Evolutionary conservation across 306 rosid genomes (phyloP), one percentile per base, ranked within the genome.

Genomic region (Vachellia collinsii): DNA sequence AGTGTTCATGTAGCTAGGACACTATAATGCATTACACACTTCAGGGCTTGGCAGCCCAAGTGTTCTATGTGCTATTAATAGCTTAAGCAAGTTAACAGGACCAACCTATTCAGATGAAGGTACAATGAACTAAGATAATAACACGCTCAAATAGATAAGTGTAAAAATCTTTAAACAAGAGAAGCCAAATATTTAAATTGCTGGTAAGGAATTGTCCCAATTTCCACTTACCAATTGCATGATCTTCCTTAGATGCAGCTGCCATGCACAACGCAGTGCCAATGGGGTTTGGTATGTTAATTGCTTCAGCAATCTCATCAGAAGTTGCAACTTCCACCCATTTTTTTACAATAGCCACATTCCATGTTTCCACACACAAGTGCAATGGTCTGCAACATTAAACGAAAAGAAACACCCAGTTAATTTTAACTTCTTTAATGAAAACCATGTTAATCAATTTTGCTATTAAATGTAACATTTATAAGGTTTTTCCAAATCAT

Each of bases 181-280:
- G 29, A 67, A 51, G 67, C 48, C 19, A 25, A 9, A 6, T 17
- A 38, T 42, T 78, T 25, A 56, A 79, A 70, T 79, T 51, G 68
- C 56, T 14, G 29, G 51, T 19, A 13, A 43, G 50, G 39, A 58
- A 58, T 70, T 38, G 22, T 70, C 62, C 61, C 23, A 54, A n/a
- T 38, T 56, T 14, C 42, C 14, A n/a, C 1, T 22, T 90, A 92
- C 97, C 97, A 83, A 70, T 84, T 88, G 88, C 91, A 84, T 86
- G 92, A 74, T 87, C 94, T 79, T 88, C 90, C 89, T 92, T 92
- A 56, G 89, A 80, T 51, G 90, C 88, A 86, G 94, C 94, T 11
- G 97, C 97, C 90, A 92, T 87, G 67, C 97, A 92, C 85, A 92
- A 83, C 7, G 97, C 91, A 50, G 91, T 90, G 77, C 97, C 97